Evolutionary conservation across 192 early-diverging fungal species (phyloP).

Genomic region (Backusella liffmaniae): DNA sequence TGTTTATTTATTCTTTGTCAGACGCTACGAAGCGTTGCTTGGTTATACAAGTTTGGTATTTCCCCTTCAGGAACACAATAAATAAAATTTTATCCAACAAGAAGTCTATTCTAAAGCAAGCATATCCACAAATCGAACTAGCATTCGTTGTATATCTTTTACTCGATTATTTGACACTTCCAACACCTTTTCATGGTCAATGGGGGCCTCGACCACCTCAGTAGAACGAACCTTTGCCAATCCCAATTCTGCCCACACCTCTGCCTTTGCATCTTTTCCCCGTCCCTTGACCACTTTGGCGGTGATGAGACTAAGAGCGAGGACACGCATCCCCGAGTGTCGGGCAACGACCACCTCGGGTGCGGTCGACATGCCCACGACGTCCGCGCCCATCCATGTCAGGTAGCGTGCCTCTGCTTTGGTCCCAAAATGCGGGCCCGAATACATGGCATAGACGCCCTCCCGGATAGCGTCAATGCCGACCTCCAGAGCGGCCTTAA

Average conservation of each 20-base stretch:
- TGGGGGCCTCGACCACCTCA: conserved; percentile 42
- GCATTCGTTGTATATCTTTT: conserved; percentile 51
- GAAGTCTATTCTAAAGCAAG: background rate
- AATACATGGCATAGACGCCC: conserved; percentile 77
- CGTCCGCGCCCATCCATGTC: conserved; percentile 68
- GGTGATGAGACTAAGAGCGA: conserved; percentile 81
- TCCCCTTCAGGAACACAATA: background rate
- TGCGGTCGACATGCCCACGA: conserved; percentile 87
- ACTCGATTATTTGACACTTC: conserved; percentile 49
- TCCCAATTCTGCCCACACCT: conserved; percentile 15
- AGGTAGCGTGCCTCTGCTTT: conserved; percentile 79
- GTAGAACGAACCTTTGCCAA: conserved; percentile 11
- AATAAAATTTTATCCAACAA: background rate
- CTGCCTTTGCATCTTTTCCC: conserved; percentile 45
- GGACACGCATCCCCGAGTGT: conserved; percentile 77
- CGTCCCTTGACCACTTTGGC: conserved; percentile 54
- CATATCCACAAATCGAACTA: background rate
- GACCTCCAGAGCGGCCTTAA: conserved; percentile 54
- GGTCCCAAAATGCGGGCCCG: conserved; percentile 86
- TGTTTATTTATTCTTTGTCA: background rate
- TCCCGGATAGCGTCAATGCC: conserved; percentile 64
- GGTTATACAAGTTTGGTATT: background rate
- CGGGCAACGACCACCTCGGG: conserved; percentile 88
- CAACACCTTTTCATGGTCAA: conserved; percentile 72
- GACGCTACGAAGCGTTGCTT: background rate